phyloP scores from a whole-genome alignment of 2,329 filamentous ascomycete genomes.

The Neophaeococcomyces aloes region DNA sequence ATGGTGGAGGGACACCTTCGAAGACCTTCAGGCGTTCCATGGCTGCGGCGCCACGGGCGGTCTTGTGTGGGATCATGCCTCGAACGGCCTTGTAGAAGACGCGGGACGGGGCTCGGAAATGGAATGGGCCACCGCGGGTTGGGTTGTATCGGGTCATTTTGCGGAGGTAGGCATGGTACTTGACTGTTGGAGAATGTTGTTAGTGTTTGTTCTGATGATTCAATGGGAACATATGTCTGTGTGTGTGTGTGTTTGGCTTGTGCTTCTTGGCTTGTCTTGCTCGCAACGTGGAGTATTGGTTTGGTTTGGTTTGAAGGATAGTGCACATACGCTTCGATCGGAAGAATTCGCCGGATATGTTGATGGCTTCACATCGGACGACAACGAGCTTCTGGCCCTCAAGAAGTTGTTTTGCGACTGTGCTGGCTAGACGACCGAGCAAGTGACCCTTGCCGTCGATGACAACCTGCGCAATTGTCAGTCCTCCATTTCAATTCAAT shows the following conservation, averaged over 20 bases:
- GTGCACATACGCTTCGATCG: conserved; percentile 91
- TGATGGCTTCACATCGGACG: conserved; percentile 96
- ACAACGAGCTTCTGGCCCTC: conserved; percentile 79
- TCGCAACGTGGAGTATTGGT: not conserved
- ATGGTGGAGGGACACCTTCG: conserved; percentile 96
- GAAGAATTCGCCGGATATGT: conserved; percentile 99
- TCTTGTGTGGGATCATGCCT: conserved; percentile 99
- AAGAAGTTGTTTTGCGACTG: conserved; percentile 34
- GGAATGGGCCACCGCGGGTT: conserved; percentile 98
- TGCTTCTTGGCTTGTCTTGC: no score
- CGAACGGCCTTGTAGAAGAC: conserved; percentile 99
- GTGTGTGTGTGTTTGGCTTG: no score
- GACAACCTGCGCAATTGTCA: conserved; percentile 61
- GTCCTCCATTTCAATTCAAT: conserved; percentile 23
- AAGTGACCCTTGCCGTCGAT: conserved; percentile 99
- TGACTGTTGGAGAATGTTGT: conserved; percentile 55
- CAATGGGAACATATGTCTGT: no score
- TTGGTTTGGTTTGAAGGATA: conserved; percentile 19
- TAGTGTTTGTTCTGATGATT: no score
- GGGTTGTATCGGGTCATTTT: conserved; percentile 99
- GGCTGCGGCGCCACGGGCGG: conserved; percentile 88
- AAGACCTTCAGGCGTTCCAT: conserved; percentile 99
- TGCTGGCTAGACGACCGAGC: conserved; percentile 71
- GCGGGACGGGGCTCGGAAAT: conserved; percentile 97
- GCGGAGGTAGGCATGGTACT: conserved; percentile 99